Evolutionary conservation across 139 green algal species (phyloP).

Genomic region (Yamagishiella unicocca): DNA sequence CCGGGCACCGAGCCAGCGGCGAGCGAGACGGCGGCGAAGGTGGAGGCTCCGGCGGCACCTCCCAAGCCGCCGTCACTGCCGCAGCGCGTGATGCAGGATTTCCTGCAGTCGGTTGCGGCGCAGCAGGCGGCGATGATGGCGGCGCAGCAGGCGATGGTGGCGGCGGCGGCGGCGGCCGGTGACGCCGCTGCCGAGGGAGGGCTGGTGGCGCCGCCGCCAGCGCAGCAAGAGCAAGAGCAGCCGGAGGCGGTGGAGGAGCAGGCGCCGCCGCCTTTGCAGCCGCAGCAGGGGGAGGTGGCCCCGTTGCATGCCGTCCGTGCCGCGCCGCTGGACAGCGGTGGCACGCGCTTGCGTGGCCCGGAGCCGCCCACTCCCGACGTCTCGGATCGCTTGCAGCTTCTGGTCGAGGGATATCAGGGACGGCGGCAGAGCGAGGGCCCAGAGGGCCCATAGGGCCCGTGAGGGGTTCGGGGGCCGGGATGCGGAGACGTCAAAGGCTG

Average conservation of each 20-base stretch:
- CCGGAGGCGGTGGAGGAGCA: too few species aligned
- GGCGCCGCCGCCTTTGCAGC: too few species aligned
- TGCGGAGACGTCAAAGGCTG: too few species aligned
- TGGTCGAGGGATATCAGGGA: too few species aligned
- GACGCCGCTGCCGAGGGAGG: background rate
- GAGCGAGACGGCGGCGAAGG: background rate
- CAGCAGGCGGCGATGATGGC: background rate
- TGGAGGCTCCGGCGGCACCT: background rate
- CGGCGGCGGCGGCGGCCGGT: background rate
- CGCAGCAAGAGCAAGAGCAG: too few species aligned
- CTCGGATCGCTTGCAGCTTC: background rate
- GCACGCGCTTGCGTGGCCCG: background rate
- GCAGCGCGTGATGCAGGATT: background rate
- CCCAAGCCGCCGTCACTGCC: background rate
- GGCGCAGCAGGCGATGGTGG: background rate
- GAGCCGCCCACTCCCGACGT: background rate
- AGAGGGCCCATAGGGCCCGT: too few species aligned
- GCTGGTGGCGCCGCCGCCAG: background rate
- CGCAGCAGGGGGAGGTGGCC: too few species aligned
- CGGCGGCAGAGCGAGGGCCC: too few species aligned
- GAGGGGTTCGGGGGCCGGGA: too few species aligned
- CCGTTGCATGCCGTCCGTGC: too few species aligned
- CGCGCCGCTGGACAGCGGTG: too few species aligned
- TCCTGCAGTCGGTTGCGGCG: background rate
- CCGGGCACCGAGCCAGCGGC: background rate